Percentiles rank a stretch among this genome's conserved stretches.
phyloP scores from a whole-genome alignment of 208 protist genomes.

The Novymonas esmeraldas region DNA sequence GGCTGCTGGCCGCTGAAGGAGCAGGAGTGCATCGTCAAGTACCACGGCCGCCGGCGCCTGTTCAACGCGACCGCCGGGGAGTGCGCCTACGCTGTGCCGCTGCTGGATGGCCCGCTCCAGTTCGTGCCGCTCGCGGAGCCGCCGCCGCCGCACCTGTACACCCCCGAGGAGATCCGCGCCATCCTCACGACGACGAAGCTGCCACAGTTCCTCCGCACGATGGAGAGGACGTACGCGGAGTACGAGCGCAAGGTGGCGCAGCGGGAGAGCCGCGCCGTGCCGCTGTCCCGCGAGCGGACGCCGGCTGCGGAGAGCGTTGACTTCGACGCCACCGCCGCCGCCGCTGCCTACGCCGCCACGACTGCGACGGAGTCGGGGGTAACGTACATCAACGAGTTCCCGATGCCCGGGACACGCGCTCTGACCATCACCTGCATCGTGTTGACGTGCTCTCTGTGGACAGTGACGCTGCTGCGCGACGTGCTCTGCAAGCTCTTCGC shows the following conservation, averaged over 20 bases:
- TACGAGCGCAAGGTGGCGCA: not conserved
- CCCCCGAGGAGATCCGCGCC: constrained; percentile 15
- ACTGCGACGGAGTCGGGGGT: not conserved
- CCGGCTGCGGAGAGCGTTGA: not conserved
- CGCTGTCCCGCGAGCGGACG: not conserved
- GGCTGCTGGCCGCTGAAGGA: constrained; percentile 23
- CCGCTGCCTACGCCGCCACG: not conserved
- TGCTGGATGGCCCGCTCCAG: constrained; percentile 24
- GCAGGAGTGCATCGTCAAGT: constrained; percentile 25
- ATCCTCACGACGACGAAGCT: constrained; percentile 13
- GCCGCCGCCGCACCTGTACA: constrained; percentile 21
- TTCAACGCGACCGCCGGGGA: constrained; percentile 18
- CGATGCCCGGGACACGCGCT: not conserved
- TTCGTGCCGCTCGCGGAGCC: constrained; percentile 18
- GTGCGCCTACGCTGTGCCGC: constrained; percentile 13
- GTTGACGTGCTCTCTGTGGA: constrained; percentile 18
- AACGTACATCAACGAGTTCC: not conserved
- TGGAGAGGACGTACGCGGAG: constrained; percentile 19
- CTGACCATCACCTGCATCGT: constrained; percentile 12
- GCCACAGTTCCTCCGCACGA: constrained; percentile 30
- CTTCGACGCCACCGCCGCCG: not conserved
- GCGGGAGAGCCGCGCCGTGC: not conserved
- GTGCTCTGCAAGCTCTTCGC: constrained; percentile 17
- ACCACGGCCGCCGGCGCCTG: constrained; percentile 17
- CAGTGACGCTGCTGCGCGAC: constrained; percentile 26